Evolutionary conservation across 2,329 filamentous ascomycete species (phyloP), one percentile per base, ranked within the genome.

Genomic region (Nemania sp.): DNA sequence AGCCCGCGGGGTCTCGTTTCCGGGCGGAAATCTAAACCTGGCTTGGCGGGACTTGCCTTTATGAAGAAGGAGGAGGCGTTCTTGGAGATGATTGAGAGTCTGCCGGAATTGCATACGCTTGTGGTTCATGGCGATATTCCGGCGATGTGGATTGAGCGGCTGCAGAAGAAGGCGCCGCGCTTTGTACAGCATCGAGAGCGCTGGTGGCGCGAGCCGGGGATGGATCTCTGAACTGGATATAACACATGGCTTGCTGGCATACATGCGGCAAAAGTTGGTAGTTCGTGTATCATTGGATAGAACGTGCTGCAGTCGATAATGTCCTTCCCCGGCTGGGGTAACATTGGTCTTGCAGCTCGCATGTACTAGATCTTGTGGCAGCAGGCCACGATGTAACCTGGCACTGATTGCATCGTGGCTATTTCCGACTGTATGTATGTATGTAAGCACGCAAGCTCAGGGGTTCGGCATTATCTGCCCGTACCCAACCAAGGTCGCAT

Each of bases 141-240:
- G 1, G 17, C 41, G 0, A 47, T 50, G 17, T 67, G 65, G 66
- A 53, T 31, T 5, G 50, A 52, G 8, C 50, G 36, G 41, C 46
- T 68, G 3, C 48, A 57, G n/a, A 37, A 41, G 15, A 41, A 28
- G 11, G 36, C 31, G 9, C n/a, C 57, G 19, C 46, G 59, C 36
- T 39, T 64, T 14, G 49, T 66, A 19, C 47, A 39, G 17, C 31
- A 59, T 39, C 54, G 40, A 31, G 61, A 52, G n/a, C 61, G 59
- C 23, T 67, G 65, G 64, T 67, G 65, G 65, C 44, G 54, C 17
- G 65, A 68, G 45, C 59, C 58, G 3, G 62, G 64, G 6, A 39
- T 58, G 45, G 54, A 57, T 15, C n/a, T 23, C 15, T 54, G 33
- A 42, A 15, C 28, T 12, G 12, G 26, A 28, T 28, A 12, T 6